phyloP scores from a whole-genome alignment of 805 yeast species.

The Kodamaea restingae region DNA sequence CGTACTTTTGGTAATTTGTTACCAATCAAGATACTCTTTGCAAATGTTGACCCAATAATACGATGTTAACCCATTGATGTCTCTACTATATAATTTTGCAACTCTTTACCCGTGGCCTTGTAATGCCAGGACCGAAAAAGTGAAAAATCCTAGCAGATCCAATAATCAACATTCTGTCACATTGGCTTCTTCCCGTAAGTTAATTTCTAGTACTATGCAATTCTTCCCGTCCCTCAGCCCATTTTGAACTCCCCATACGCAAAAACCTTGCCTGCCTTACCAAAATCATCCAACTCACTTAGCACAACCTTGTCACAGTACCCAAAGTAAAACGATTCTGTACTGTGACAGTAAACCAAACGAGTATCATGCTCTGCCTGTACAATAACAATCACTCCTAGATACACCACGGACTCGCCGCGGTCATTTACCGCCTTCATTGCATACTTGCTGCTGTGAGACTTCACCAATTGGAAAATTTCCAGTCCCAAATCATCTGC shows the following conservation, averaged over 20 bases:
- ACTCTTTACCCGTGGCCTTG: too few species aligned
- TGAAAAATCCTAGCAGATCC: too few species aligned
- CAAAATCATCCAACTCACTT: constrained; percentile 17
- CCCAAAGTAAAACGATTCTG: constrained; percentile 27
- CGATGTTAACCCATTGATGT: too few species aligned
- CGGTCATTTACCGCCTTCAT: constrained; percentile 13
- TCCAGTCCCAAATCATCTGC: constrained; percentile 17
- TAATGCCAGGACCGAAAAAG: too few species aligned
- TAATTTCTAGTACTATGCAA: too few species aligned
- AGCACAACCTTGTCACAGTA: constrained; percentile 21
- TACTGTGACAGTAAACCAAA: constrained; percentile 35
- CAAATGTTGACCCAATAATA: too few species aligned
- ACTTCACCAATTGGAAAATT: constrained; percentile 16
- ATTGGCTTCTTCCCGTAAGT: too few species aligned
- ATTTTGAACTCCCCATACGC: constrained; percentile 25
- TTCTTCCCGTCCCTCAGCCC: not conserved
- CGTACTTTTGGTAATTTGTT: too few species aligned
- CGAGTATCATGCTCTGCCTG: constrained; percentile 10
- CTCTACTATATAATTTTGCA: too few species aligned
- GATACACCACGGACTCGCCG: constrained; percentile 19
- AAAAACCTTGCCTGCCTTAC: constrained; percentile 18
- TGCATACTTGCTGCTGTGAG: constrained; percentile 9
- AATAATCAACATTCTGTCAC: too few species aligned
- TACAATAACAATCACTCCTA: constrained; percentile 28
- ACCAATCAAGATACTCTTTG: too few species aligned